Conservation (phyloP, 805 yeast species). For the Candida endomychidarum region DNA sequence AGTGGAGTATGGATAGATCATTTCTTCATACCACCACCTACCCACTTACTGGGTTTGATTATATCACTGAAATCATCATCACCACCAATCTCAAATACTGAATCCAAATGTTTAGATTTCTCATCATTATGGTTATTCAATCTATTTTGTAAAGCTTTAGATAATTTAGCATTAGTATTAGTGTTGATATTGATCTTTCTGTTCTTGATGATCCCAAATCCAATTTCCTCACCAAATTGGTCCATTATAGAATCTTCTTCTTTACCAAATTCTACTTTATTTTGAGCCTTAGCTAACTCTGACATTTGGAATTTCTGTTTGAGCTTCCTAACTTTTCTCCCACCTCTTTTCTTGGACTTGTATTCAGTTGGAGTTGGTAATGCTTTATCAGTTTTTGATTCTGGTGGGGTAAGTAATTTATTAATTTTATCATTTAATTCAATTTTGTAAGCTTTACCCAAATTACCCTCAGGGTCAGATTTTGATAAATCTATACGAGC, state of each 20-base stretch:
- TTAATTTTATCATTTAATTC: slow-evolving; percentile 67
- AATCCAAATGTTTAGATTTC: slow-evolving; percentile 14
- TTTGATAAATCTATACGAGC: slow-evolving; percentile 72
- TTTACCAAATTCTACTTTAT: slow-evolving; percentile 80
- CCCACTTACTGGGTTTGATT: slow-evolving; percentile 12
- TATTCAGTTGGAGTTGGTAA: slow-evolving; percentile 74
- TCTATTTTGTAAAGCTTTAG: slow-evolving; percentile 59
- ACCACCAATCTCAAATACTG: slow-evolving; percentile 5
- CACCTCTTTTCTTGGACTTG: slow-evolving; percentile 83
- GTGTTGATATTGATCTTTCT: slow-evolving; percentile 29
- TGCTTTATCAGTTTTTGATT: slow-evolving; percentile 55
- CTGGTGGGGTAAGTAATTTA: slow-evolving; percentile 78
- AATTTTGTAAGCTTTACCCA: slow-evolving; percentile 57
- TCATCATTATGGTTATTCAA: slow-evolving; percentile 24
- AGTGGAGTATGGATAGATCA: no score
- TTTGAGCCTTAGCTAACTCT: slow-evolving; percentile 78
- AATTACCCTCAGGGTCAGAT: slow-evolving; percentile 42
- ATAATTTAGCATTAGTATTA: slow-evolving; percentile 56
- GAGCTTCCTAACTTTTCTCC: slow-evolving; percentile 72
- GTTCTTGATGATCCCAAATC: slow-evolving; percentile 64
- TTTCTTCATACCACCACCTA: slow-evolving; percentile 10
- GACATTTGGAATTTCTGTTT: slow-evolving; percentile 81
- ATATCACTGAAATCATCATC: slow-evolving; percentile 9
- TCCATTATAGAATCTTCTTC: slow-evolving; percentile 63
- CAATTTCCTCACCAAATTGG: slow-evolving; percentile 76